Percentiles rank a stretch among this genome's conserved stretches.
Evolutionary conservation across 495 filamentous ascomycete genomes (phyloP).

Genomic region (Talaromyces trachyspermus): DNA sequence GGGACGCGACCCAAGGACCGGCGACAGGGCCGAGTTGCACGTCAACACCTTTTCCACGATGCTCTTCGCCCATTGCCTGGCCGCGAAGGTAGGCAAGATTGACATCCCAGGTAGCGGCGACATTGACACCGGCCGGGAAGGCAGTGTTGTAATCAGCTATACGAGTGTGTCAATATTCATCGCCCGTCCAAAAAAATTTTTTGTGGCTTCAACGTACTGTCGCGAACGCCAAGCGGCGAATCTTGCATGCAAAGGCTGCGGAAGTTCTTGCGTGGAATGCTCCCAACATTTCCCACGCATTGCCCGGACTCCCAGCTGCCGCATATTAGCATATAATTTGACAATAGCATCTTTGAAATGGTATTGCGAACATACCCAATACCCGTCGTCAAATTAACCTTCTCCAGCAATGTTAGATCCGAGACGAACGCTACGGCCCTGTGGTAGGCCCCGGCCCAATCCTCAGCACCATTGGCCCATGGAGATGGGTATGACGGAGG

Average conservation of each 20-base stretch:
- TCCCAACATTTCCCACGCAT: slow-evolving; percentile 68
- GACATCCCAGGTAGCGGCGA: slow-evolving; percentile 73
- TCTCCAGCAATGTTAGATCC: slow-evolving; percentile 77
- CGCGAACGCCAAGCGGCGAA: slow-evolving; percentile 75
- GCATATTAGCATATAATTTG: background rate
- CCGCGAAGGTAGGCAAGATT: slow-evolving; percentile 67
- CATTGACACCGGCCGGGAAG: slow-evolving; percentile 75
- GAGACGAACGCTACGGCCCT: slow-evolving; percentile 75
- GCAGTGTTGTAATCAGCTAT: slow-evolving; percentile 68
- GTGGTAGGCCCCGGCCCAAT: slow-evolving; percentile 71
- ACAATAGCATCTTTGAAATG: too few species aligned
- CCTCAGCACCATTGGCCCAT: slow-evolving; percentile 62
- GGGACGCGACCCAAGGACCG: slow-evolving; percentile 73
- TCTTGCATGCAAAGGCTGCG: slow-evolving; percentile 83
- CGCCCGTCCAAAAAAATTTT: too few species aligned
- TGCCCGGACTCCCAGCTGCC: slow-evolving; percentile 63
- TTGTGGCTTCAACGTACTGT: slow-evolving; percentile 41
- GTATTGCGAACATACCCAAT: slow-evolving; percentile 46
- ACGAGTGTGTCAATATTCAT: too few species aligned
- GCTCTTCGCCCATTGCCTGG: slow-evolving; percentile 71
- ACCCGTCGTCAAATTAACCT: slow-evolving; percentile 89
- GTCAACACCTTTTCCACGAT: slow-evolving; percentile 76
- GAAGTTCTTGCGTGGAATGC: slow-evolving; percentile 52
- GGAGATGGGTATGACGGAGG: slow-evolving; percentile 79
- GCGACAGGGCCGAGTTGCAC: slow-evolving; percentile 84